These are phyloP conservation scores for Naganishia randhawae DNA, from an alignment of 768 basidiomycete species.

Conservation along the genomic window DNA sequence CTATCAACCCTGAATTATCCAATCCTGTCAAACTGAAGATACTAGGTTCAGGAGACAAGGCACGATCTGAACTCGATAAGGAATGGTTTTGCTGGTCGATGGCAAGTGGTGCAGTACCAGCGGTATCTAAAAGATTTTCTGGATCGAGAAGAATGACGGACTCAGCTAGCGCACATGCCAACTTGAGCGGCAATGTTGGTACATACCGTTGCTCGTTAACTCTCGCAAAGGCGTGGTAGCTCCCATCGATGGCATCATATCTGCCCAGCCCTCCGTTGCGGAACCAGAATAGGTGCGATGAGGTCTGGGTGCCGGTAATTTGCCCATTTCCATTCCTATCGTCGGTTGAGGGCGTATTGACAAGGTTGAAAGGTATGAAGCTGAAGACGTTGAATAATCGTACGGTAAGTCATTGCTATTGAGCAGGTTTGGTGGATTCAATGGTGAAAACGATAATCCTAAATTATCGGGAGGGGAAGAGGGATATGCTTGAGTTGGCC, in stretches of 20 bases:
- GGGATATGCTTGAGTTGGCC: not conserved
- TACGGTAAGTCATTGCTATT: not conserved
- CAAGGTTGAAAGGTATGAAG: conserved; percentile 1
- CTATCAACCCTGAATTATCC: not conserved
- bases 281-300: not conserved
- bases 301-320: not conserved
- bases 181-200: not conserved
- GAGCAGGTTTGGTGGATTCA: not conserved
- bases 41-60: not conserved
- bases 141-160: not conserved
- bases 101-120: not conserved
- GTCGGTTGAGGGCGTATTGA: not conserved
- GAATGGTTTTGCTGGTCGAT: not conserved
- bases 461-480: not conserved
- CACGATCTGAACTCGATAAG: not conserved
- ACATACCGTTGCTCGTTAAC: not conserved
- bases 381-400: not conserved
- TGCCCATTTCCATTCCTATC: not conserved
- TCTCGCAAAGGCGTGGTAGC: conserved; percentile 4
- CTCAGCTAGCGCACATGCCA: not conserved
- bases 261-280: not conserved
- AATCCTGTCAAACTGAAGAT: conserved; percentile 6
- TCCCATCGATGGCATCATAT: conserved; percentile 20
- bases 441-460: not conserved
- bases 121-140: not conserved